phyloP scores from a whole-genome alignment of 2,329 filamentous ascomycete genomes.

The Penicillium sp. region DNA sequence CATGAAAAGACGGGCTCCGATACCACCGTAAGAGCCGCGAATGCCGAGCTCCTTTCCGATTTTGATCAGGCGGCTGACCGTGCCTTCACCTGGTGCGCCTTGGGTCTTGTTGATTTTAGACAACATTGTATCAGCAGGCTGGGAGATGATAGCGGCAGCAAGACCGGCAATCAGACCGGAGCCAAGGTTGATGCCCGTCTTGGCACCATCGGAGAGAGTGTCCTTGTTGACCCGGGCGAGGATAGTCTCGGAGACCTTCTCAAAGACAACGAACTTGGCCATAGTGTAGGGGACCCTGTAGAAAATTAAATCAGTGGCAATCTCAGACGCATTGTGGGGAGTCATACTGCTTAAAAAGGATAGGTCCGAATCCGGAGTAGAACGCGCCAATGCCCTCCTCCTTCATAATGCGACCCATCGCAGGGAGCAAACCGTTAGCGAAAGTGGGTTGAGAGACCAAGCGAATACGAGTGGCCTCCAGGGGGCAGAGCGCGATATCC shows the following conservation, averaged over 20 bases:
- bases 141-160: slow-evolving; percentile 81
- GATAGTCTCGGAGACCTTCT: slow-evolving; percentile 78
- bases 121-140: slow-evolving; percentile 91
- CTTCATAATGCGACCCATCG: slow-evolving; percentile 80
- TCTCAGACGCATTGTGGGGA: no score
- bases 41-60: slow-evolving; percentile 84
- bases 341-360: slow-evolving; percentile 77
- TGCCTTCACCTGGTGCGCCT: slow-evolving; percentile 82
- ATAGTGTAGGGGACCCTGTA: slow-evolving; percentile 85
- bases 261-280: slow-evolving; percentile 93
- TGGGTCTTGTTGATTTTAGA: slow-evolving; percentile 96
- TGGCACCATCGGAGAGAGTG: slow-evolving; percentile 64
- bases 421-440: slow-evolving; percentile 74
- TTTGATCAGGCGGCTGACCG: slow-evolving; percentile 78
- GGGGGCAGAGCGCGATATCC: slow-evolving; percentile 74
- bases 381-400: slow-evolving; percentile 82
- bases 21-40: slow-evolving; percentile 75
- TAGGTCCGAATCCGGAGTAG: slow-evolving; percentile 89
- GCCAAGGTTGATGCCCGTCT: slow-evolving; percentile 80
- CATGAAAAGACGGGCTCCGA: slow-evolving; percentile 59
- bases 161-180: slow-evolving; percentile 86
- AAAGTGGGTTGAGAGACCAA: slow-evolving; percentile 86
- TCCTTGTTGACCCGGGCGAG: slow-evolving; percentile 72
- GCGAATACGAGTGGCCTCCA: slow-evolving; percentile 91
- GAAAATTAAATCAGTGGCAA: slow-evolving; percentile 1